phyloP scores from a whole-genome alignment of 768 basidiomycete species.

The Tylopilus sp. region DNA sequence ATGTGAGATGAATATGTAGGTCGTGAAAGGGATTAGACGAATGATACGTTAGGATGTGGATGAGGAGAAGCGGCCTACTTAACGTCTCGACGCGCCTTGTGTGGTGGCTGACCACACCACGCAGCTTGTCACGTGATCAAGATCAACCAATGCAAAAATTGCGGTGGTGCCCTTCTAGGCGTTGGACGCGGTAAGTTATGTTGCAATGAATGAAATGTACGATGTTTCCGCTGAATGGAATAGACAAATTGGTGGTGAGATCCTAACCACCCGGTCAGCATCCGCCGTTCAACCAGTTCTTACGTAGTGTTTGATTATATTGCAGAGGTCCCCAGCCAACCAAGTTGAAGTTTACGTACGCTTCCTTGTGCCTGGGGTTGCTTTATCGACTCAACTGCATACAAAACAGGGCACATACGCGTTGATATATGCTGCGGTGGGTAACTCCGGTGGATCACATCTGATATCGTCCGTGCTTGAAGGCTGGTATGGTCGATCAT shows the following conservation, averaged over 20 bases:
- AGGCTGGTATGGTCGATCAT: slow-evolving; percentile 73
- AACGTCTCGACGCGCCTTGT: slow-evolving; percentile 9
- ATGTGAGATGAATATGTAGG: slow-evolving; percentile 21
- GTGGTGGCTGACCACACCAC: slow-evolving; percentile 30
- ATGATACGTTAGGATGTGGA: slow-evolving; percentile 9
- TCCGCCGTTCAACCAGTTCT: slow-evolving; percentile 42
- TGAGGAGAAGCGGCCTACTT: slow-evolving; percentile 1
- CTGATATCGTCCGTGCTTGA: slow-evolving; percentile 48
- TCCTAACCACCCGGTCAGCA: slow-evolving; percentile 16
- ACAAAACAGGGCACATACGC: slow-evolving; percentile 50
- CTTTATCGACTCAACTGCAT: too few species aligned
- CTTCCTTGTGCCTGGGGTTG: slow-evolving; percentile 36
- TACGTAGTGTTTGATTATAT: slow-evolving; percentile 56
- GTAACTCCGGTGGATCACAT: slow-evolving; percentile 68
- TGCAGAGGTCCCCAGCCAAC: slow-evolving; percentile 40
- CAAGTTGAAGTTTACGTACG: slow-evolving; percentile 42
- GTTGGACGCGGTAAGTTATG: background rate
- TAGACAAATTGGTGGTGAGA: background rate
- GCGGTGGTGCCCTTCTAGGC: too few species aligned
- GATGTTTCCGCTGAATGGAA: background rate
- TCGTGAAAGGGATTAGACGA: slow-evolving; percentile 21
- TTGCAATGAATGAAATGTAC: background rate
- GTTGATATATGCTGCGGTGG: slow-evolving; percentile 75
- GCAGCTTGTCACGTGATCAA: slow-evolving; percentile 29
- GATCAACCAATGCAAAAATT: slow-evolving; percentile 15